phyloP scores from a whole-genome alignment of 106 monocot genomes.

The Dendrobium officinale region DNA sequence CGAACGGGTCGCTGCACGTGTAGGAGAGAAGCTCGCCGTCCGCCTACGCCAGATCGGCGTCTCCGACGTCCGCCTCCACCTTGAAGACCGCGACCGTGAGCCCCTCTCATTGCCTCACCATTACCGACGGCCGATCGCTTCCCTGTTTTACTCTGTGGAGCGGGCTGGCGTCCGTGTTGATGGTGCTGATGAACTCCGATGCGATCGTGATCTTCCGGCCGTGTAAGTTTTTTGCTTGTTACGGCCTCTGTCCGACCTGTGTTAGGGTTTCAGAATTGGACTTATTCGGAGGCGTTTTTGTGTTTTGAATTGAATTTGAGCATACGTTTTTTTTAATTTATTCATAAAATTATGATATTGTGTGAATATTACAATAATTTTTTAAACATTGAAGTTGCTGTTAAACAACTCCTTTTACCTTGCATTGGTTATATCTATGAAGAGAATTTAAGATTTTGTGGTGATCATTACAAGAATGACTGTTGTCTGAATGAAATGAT shows the following conservation, averaged over 20 bases:
- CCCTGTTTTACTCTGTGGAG: slow-evolving; percentile 11
- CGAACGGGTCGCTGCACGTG: slow-evolving; percentile 6
- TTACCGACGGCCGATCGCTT: slow-evolving; percentile 1
- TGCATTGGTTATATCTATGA: no score
- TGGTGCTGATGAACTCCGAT: slow-evolving; percentile 9
- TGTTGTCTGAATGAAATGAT: no score
- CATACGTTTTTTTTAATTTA: not conserved
- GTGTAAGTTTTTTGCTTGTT: not conserved
- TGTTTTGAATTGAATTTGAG: no score
- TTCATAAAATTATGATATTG: not conserved
- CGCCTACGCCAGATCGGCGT: slow-evolving; percentile 16
- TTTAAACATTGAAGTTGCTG: not conserved
- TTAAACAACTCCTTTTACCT: no score
- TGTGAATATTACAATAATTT: not conserved
- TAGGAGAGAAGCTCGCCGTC: slow-evolving; percentile 17
- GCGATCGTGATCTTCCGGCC: not conserved
- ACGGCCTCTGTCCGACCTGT: not conserved
- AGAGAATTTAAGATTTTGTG: no score
- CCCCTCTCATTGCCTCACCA: slow-evolving; percentile 1
- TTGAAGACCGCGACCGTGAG: slow-evolving; percentile 3
- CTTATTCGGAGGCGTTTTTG: no score
- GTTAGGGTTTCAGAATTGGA: not conserved
- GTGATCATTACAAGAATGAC: no score
- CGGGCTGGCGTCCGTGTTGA: slow-evolving; percentile 13
- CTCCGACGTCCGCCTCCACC: slow-evolving; percentile 2